Evolutionary conservation across 768 basidiomycete species (phyloP).

Genomic region (Russula sp.): DNA sequence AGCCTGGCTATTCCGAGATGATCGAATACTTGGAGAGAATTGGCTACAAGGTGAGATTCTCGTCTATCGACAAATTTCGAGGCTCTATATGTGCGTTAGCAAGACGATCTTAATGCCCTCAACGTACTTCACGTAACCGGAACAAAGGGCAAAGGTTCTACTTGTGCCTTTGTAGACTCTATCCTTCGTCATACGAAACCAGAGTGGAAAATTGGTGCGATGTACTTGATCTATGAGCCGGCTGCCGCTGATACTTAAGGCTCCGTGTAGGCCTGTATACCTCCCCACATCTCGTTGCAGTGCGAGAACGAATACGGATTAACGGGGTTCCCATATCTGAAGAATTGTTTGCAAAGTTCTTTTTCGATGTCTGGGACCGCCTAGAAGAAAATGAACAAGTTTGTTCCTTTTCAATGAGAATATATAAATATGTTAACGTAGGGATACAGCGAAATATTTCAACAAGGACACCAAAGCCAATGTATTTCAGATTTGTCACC

Average conservation of each 20-base stretch:
- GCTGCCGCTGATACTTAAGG: not conserved
- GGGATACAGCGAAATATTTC: constrained; percentile 45
- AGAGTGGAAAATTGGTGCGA: constrained; percentile 75
- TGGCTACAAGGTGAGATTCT: constrained; percentile 70
- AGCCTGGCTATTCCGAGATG: constrained; percentile 78
- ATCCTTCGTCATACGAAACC: constrained; percentile 76
- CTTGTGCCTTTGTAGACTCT: constrained; percentile 88
- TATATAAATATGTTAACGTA: not conserved
- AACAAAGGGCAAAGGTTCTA: constrained; percentile 98
- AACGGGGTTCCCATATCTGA: constrained; percentile 90
- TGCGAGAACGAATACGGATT: constrained; percentile 92
- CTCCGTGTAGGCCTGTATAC: constrained; percentile 77
- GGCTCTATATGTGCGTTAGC: constrained; percentile 43
- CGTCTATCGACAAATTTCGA: constrained; percentile 27
- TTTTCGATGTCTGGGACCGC: constrained; percentile 94
- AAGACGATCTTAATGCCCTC: constrained; percentile 76
- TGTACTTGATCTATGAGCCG: not conserved
- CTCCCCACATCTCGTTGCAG: constrained; percentile 93
- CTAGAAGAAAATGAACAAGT: constrained; percentile 65
- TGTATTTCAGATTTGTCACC: constrained; percentile 93
- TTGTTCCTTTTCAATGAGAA: constrained; percentile 30
- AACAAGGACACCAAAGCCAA: constrained; percentile 69
- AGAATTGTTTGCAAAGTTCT: constrained; percentile 82
- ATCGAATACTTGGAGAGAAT: constrained; percentile 83
- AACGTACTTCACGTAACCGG: constrained; percentile 97